Percentiles rank a stretch among this genome's conserved stretches.
phyloP scores from a whole-genome alignment of 2,329 filamentous ascomycete genomes.

The Clonostachys rhizophaga region DNA sequence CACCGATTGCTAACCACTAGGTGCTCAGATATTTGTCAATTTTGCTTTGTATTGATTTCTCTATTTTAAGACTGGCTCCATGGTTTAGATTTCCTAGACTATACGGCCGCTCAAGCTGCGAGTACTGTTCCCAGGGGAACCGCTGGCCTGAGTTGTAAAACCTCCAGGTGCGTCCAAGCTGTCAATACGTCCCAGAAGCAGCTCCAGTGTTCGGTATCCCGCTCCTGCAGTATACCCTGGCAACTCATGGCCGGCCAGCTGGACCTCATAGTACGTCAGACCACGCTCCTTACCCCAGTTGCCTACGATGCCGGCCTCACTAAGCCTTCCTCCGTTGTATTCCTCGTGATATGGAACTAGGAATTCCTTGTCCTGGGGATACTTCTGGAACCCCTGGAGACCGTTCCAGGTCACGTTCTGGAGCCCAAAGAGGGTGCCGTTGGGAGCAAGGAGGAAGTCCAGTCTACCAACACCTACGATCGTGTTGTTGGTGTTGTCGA shows the following conservation, averaged over 20 bases:
- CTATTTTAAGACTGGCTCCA: no score
- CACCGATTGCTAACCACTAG: no score
- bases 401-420: slow-evolving; percentile 82
- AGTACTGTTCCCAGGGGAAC: no score
- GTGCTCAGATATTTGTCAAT: no score
- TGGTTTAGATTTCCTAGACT: no score
- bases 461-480: slow-evolving; percentile 70
- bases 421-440: slow-evolving; percentile 65
- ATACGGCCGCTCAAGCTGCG: no score
- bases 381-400: slow-evolving; percentile 58
- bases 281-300: slow-evolving; percentile 68
- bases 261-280: slow-evolving; percentile 63
- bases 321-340: slow-evolving; percentile 30
- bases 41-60: no score
- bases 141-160: no score
- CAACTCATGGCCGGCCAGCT: slow-evolving; percentile 61
- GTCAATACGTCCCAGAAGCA: slow-evolving; percentile 55
- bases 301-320: slow-evolving; percentile 59
- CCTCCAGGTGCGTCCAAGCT: no score
- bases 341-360: slow-evolving; percentile 50
- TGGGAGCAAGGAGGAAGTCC: slow-evolving; percentile 63
- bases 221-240: slow-evolving; percentile 65
- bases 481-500: slow-evolving; percentile 66
- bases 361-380: slow-evolving; percentile 41
- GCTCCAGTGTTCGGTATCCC: slow-evolving; percentile 68